Conservation (phyloP, 163 green algal genomes). For the Prototheca wickerhamii region DNA sequence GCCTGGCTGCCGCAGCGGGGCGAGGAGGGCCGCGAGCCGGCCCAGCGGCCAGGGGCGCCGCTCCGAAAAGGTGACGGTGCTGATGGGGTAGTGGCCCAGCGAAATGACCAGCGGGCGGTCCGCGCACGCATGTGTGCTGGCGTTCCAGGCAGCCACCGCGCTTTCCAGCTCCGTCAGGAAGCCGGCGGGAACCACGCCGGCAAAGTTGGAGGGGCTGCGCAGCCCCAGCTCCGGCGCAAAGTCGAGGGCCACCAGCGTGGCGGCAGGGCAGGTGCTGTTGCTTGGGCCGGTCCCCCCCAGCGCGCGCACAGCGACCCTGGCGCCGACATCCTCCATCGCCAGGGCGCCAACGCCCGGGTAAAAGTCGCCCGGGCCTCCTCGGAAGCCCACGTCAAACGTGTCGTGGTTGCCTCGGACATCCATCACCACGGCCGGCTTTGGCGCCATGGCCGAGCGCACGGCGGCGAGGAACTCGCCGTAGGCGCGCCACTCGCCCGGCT, state of each 20-base stretch:
- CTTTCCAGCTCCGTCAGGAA: constrained; percentile 28
- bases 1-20: constrained; percentile 1
- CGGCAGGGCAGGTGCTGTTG: constrained; percentile 28
- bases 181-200: constrained; percentile 5
- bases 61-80: constrained; percentile 15
- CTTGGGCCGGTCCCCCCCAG: neutral
- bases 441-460: constrained; percentile 5
- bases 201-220: constrained; percentile 64
- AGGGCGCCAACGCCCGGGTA: constrained; percentile 31
- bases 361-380: constrained; percentile 29
- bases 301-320: neutral
- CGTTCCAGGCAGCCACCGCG: constrained; percentile 14
- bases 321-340: constrained; percentile 4
- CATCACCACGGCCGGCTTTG: constrained; percentile 34
- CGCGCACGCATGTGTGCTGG: neutral
- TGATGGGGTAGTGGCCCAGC: constrained; percentile 66
- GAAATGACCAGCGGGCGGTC: constrained; percentile 27
- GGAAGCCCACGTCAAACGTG: constrained; percentile 45
- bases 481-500: constrained; percentile 54
- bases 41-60: neutral
- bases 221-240: constrained; percentile 47
- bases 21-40: neutral
- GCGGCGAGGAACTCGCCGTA: constrained; percentile 29
- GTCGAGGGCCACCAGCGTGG: constrained; percentile 60
- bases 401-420: constrained; percentile 77